Evolutionary conservation across 306 rosid genomes (phyloP), one percentile per base, ranked within the genome.

Genomic region (Sicyos baderoa): DNA sequence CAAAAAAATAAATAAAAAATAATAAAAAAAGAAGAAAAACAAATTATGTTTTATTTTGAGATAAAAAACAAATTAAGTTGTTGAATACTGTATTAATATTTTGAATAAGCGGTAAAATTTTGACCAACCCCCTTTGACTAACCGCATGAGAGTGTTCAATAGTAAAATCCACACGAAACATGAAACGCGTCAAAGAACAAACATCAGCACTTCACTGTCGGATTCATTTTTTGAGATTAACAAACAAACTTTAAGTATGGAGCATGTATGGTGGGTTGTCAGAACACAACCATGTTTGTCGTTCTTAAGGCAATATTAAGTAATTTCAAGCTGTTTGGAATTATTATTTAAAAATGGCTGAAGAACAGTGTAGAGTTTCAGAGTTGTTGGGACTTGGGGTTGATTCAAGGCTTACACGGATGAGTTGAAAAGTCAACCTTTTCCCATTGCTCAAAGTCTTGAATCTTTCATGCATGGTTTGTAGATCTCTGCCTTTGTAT

Each of bases 111-210:
- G 35, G 35, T 37, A 37, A 37, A 37, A 37, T 4, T 37, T 37
- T 37, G 44, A 37, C 44, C 44, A 37, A 37, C 44, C 44, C 44
- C 44, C 44, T 37, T 37, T 37, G 44, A 37, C 9, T 6, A 37
- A 37, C 9, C 44, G 9, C 9, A 37, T 7, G 44, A 37, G 44
- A 37, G 44, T 37, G 44, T 37, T 37, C 9, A 7, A 6, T 37
- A 6, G 44, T 6, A 5, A 37, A 37, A 37, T 37, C 44, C 44
- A 6, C 9, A 37, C 44, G 44, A 37, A 37, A 37, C 9, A 37
- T 61, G 68, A 37, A 61, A 61, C 68, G 68, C 68, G 68, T 61
- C 68, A 9, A 61, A 37, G 14, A 37, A 37, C 68, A 61, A 37
- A 61, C 68, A 4, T 37, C 65, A 57, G 40, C 66, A 16, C 6